These are phyloP conservation scores for Botryotinia calthae DNA, from an alignment of 2,329 filamentous ascomycete species.

Conservation along the genomic window DNA sequence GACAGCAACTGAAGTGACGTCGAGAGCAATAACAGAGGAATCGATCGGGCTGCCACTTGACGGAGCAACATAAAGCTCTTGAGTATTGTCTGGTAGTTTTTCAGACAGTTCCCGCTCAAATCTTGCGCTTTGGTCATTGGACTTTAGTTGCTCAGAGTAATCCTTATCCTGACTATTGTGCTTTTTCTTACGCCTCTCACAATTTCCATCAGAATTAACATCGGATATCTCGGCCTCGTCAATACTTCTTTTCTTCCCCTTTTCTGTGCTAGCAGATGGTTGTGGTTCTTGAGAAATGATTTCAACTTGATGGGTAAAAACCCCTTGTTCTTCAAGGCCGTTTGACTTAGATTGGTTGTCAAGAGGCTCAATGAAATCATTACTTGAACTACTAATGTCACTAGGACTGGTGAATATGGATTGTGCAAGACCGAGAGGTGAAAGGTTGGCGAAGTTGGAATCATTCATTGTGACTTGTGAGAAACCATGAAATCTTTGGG, in stretches of 20 bases:
- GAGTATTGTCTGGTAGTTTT: neutral
- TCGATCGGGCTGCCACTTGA: neutral
- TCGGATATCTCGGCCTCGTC: neutral
- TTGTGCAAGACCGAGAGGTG: neutral
- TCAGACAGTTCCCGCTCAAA: neutral
- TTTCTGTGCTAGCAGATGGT: neutral
- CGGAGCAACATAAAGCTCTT: neutral
- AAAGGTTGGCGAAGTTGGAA: neutral
- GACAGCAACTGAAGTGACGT: neutral
- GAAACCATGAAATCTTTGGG: neutral
- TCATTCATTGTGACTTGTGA: neutral
- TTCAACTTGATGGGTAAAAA: neutral
- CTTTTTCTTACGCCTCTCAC: neutral
- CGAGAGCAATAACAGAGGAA: neutral
- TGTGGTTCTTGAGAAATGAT: neutral
- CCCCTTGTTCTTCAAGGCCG: neutral
- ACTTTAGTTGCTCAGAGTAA: too few relatives aligned
- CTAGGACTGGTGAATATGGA: neutral
- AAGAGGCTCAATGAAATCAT: too few relatives aligned
- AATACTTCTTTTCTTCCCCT: neutral
- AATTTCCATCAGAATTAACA: neutral
- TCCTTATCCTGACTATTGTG: neutral
- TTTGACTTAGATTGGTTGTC: neutral
- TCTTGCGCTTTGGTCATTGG: neutral
- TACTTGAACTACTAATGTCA: too few relatives aligned